phyloP scores from a whole-genome alignment of 768 basidiomycete species.

The Sporobolomyces phaffii region DNA sequence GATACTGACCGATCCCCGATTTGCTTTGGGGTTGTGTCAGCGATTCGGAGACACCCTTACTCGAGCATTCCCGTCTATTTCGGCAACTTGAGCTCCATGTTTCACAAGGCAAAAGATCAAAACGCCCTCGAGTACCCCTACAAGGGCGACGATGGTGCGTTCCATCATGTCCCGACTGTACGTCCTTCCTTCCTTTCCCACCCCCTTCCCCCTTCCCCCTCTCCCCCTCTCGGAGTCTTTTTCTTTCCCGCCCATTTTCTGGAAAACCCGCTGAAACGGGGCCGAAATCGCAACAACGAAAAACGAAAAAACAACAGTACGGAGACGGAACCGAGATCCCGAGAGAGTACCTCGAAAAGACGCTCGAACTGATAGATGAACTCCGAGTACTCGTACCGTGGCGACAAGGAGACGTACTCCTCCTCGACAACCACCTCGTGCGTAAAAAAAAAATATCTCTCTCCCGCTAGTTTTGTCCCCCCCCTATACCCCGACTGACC shows the following conservation, averaged over 20 bases:
- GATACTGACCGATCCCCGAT: neutral
- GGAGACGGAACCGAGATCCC: constrained; percentile 21
- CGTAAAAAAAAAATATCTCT: too few species aligned
- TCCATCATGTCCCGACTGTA: constrained; percentile 7
- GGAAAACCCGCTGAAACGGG: too few species aligned
- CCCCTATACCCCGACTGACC: too few species aligned
- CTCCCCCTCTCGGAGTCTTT: too few species aligned
- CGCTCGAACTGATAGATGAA: neutral
- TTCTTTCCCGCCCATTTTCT: too few species aligned
- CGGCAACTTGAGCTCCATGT: constrained; percentile 9
- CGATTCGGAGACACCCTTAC: neutral
- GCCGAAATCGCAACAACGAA: too few species aligned
- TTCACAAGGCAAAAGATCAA: neutral
- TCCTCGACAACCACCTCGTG: constrained; percentile 25
- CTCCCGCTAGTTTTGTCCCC: too few species aligned
- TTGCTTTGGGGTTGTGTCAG: neutral
- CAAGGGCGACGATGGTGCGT: constrained; percentile 13
- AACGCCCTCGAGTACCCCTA: constrained; percentile 9
- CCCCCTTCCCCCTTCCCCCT: neutral
- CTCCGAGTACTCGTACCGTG: constrained; percentile 11
- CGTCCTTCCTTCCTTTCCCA: neutral
- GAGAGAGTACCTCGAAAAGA: neutral
- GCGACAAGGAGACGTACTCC: constrained; percentile 10
- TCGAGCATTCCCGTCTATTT: constrained; percentile 2
- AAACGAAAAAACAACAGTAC: too few species aligned